These are phyloP conservation scores for Inonotus hispidus DNA, from an alignment of 1,284 basidiomycete genomes.

Conservation along the genomic window DNA sequence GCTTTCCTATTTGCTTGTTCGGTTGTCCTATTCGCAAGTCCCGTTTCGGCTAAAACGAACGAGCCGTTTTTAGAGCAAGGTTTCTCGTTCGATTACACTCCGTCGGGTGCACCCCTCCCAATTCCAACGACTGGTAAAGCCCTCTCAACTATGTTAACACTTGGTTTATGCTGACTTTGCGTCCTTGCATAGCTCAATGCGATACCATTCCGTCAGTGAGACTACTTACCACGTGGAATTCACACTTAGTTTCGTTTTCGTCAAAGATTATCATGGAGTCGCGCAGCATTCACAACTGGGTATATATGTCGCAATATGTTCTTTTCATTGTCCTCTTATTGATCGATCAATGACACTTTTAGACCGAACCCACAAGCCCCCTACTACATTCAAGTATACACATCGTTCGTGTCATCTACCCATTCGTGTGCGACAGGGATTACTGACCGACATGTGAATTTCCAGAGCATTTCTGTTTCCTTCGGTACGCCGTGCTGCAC, in stretches of 20 bases:
- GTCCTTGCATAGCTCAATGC: conserved; percentile 42
- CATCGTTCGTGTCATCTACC: conserved; percentile 39
- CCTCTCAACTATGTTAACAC: conserved; percentile 7
- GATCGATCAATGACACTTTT: neutral
- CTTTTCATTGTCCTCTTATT: neutral
- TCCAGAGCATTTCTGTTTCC: conserved; percentile 36
- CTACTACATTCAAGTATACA: conserved; percentile 56
- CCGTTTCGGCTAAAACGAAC: neutral
- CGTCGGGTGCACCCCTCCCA: conserved; percentile 35
- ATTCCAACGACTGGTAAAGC: conserved; percentile 42
- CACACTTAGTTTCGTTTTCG: neutral
- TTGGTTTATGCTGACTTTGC: neutral
- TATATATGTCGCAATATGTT: neutral
- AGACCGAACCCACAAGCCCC: conserved; percentile 50
- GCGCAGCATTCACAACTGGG: conserved; percentile 14
- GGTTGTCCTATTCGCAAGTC: neutral
- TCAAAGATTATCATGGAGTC: conserved; percentile 9
- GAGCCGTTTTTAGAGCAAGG: conserved; percentile 32
- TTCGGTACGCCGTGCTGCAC: conserved; percentile 25
- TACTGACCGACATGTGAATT: neutral
- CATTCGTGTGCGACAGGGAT: neutral
- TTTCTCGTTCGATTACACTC: conserved; percentile 49
- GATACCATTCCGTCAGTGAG: conserved; percentile 41
- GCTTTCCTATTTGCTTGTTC: neutral
- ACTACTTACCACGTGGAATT: conserved; percentile 28